Percentiles rank a stretch among this genome's conserved stretches.
phyloP scores from a whole-genome alignment of 305 asterid species.

The Euphrasia arctica region DNA sequence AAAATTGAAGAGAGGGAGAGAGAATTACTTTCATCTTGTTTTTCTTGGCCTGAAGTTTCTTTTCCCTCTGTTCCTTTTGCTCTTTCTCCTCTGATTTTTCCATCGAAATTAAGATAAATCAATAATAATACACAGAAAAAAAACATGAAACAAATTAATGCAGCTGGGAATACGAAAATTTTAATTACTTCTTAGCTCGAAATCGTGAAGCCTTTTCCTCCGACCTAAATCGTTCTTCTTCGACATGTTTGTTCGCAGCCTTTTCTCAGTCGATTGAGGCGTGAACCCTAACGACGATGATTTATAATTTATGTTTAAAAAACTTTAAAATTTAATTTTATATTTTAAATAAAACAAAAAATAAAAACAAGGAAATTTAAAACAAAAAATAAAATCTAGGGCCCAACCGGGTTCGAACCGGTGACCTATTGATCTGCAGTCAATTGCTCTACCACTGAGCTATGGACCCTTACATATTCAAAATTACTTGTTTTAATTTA shows the following conservation, averaged over 20 bases:
- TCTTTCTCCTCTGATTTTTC: constrained; percentile 56
- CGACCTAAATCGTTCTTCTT: constrained; percentile 89
- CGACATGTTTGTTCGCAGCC: constrained; percentile 49
- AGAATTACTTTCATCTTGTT: constrained; percentile 81
- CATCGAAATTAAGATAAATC: constrained; percentile 6
- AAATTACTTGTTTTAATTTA: too few relatives aligned
- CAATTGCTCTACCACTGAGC: constrained; percentile 99
- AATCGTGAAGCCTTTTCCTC: constrained; percentile 71
- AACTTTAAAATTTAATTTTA: neutral
- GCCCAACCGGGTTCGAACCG: constrained; percentile 99
- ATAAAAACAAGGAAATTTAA: too few relatives aligned
- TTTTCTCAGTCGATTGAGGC: neutral
- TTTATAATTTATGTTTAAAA: neutral
- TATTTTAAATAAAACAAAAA: neutral
- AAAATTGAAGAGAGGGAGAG: neutral
- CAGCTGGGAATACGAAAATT: constrained; percentile 1
- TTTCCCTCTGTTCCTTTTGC: constrained; percentile 58
- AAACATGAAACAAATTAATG: neutral
- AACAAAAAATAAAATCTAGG: constrained; percentile 29
- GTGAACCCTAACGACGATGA: neutral
- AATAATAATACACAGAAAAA: constrained; percentile 8
- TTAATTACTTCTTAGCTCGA: constrained; percentile 55
- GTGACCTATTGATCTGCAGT: constrained; percentile 99
- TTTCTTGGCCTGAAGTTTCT: constrained; percentile 81
- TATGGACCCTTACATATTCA: constrained; percentile 56